Conservation (phyloP, 176 grass and related monocot genomes). For the Carex littledalei region DNA sequence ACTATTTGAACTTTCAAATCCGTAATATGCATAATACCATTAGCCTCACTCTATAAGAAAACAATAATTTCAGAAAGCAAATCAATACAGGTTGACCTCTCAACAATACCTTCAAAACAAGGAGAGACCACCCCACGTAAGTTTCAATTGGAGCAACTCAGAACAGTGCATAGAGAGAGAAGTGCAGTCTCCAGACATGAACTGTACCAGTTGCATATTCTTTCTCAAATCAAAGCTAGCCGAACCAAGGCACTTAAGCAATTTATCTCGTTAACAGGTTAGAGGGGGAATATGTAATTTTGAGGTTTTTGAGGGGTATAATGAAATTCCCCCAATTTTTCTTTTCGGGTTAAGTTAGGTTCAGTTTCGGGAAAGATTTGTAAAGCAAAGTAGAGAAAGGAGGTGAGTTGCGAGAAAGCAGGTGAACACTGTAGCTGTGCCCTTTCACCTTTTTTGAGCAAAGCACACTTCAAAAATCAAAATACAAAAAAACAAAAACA, state of each 20-base stretch:
- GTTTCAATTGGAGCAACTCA: neutral
- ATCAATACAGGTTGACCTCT: neutral
- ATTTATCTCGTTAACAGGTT: neutral
- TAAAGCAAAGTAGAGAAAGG: neutral
- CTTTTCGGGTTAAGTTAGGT: neutral
- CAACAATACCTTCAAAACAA: neutral
- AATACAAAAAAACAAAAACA: neutral
- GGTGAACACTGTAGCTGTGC: slow-evolving; percentile 5
- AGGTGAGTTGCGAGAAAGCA: slow-evolving; percentile 7
- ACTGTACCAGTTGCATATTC: slow-evolving; percentile 2
- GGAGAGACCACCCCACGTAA: neutral
- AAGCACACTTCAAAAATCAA: slow-evolving; percentile 14
- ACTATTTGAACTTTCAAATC: no score
- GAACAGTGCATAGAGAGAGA: neutral
- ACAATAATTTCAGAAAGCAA: neutral
- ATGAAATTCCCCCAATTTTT: neutral
- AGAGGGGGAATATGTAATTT: no score
- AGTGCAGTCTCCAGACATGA: neutral
- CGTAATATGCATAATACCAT: no score
- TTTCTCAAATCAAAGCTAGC: neutral
- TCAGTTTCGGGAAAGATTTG: neutral
- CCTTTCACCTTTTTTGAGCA: slow-evolving; percentile 10
- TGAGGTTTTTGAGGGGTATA: no score
- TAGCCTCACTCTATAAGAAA: neutral
- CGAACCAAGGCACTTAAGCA: neutral